A percentile compares a stretch with the other conserved stretches of the same genome.
phyloP scores from a whole-genome alignment of 805 yeast species.

The Grigorovia yakushimaensis region DNA sequence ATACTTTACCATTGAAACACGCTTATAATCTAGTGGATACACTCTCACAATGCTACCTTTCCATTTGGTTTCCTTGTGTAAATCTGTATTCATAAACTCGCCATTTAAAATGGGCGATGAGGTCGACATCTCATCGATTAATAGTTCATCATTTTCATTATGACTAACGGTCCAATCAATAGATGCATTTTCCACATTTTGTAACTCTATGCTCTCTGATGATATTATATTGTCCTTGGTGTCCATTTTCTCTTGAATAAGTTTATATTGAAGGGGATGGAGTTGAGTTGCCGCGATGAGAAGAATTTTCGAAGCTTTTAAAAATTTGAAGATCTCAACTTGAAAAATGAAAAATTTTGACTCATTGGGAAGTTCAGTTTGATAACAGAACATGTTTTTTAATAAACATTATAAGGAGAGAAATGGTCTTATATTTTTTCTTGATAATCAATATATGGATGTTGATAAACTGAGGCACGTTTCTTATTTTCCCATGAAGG shows the following conservation, averaged over 20 bases:
- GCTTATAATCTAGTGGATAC: constrained; percentile 22
- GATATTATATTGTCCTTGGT: background rate
- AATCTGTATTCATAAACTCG: background rate
- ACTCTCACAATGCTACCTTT: constrained; percentile 17
- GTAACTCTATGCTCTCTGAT: background rate
- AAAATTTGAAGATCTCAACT: background rate
- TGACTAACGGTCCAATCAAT: background rate
- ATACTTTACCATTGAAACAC: constrained; percentile 17
- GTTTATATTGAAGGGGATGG: background rate
- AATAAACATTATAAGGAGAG: no score
- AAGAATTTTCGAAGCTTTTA: background rate
- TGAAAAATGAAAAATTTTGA: background rate
- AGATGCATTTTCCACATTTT: background rate
- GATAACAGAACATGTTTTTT: no score
- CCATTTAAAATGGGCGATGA: background rate
- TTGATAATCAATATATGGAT: no score
- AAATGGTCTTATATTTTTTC: no score
- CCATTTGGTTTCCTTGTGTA: constrained; percentile 16
- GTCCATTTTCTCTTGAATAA: background rate
- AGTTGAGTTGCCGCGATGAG: background rate
- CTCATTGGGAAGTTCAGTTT: no score
- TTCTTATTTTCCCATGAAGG: no score
- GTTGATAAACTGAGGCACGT: no score
- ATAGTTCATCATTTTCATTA: background rate
- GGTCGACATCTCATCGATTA: background rate